phyloP scores from a whole-genome alignment of 768 basidiomycete genomes.

The Plicaturopsis crispa region DNA sequence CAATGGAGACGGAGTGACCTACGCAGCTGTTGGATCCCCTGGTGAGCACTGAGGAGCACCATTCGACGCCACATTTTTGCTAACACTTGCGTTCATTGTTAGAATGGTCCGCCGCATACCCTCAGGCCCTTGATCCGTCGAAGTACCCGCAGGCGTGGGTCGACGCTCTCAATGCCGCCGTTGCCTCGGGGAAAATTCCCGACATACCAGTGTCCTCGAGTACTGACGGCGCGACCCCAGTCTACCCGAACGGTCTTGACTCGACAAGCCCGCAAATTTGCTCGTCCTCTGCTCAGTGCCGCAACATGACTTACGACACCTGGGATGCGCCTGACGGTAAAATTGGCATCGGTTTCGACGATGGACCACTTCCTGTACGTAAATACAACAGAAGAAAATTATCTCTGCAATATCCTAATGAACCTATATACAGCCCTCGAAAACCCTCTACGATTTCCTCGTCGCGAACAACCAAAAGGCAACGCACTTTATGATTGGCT shows the following conservation, averaged over 20 bases:
- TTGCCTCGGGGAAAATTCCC: slow-evolving; percentile 67
- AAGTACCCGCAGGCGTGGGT: slow-evolving; percentile 64
- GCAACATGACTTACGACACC: slow-evolving; percentile 45
- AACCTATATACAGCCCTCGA: slow-evolving; percentile 10
- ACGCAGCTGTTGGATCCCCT: slow-evolving; percentile 51
- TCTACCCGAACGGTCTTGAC: slow-evolving; percentile 30
- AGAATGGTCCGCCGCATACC: slow-evolving; percentile 65
- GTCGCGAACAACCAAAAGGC: slow-evolving; percentile 35
- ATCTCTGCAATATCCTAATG: slow-evolving; percentile 1
- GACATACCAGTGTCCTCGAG: slow-evolving; percentile 45
- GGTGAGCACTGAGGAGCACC: slow-evolving; percentile 27
- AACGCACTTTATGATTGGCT: slow-evolving; percentile 63
- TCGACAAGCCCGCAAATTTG: slow-evolving; percentile 51
- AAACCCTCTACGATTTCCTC: slow-evolving; percentile 41
- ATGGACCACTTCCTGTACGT: slow-evolving; percentile 57
- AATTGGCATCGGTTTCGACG: slow-evolving; percentile 68
- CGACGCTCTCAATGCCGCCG: slow-evolving; percentile 60
- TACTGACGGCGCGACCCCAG: slow-evolving; percentile 20
- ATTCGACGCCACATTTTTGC: slow-evolving; percentile 1
- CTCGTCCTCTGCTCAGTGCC: slow-evolving; percentile 70
- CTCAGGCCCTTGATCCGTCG: slow-evolving; percentile 40
- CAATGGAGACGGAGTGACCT: slow-evolving; percentile 43
- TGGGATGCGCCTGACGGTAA: slow-evolving; percentile 72
- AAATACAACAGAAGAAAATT: slow-evolving; percentile 2
- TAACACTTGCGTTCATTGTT: slow-evolving; percentile 8